phyloP scores from a whole-genome alignment of 1,284 basidiomycete genomes.

The Puccinia horiana region DNA sequence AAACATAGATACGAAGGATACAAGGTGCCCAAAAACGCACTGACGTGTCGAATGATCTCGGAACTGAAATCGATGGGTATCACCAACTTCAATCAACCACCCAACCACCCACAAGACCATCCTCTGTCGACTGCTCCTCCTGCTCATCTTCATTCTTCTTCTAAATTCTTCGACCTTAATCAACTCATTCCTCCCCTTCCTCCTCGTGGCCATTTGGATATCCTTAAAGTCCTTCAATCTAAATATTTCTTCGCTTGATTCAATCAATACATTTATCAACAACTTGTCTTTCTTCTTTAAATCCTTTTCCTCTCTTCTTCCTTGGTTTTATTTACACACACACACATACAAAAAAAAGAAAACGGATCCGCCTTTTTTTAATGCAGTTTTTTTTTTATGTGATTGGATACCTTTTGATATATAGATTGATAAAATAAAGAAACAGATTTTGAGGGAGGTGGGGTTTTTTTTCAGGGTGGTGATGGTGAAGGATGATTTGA shows the following conservation, averaged over 20 bases:
- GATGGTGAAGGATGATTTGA: too few relatives aligned
- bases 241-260: slow-evolving; percentile 87
- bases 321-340: too few relatives aligned
- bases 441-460: too few relatives aligned
- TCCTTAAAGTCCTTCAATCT: slow-evolving; percentile 76
- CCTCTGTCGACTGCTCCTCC: not conserved
- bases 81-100: not conserved
- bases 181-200: slow-evolving; percentile 82
- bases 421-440: too few relatives aligned
- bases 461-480: too few relatives aligned
- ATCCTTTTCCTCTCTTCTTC: not conserved
- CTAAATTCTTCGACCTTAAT: slow-evolving; percentile 70
- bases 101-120: not conserved
- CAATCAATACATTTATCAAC: too few relatives aligned
- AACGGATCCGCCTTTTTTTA: too few relatives aligned
- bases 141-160: not conserved
- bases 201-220: slow-evolving; percentile 82
- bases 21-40: slow-evolving; percentile 33
- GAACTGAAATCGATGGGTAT: slow-evolving; percentile 41
- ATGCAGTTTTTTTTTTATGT: too few relatives aligned
- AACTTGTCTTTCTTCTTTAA: not conserved
- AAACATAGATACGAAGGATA: slow-evolving; percentile 36
- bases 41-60: slow-evolving; percentile 27
- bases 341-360: too few relatives aligned
- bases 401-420: too few relatives aligned